A percentile compares a stretch with the other conserved stretches of the same genome.
Conservation (phyloP, 305 asterid genomes). For the Fraxinus greggii region DNA sequence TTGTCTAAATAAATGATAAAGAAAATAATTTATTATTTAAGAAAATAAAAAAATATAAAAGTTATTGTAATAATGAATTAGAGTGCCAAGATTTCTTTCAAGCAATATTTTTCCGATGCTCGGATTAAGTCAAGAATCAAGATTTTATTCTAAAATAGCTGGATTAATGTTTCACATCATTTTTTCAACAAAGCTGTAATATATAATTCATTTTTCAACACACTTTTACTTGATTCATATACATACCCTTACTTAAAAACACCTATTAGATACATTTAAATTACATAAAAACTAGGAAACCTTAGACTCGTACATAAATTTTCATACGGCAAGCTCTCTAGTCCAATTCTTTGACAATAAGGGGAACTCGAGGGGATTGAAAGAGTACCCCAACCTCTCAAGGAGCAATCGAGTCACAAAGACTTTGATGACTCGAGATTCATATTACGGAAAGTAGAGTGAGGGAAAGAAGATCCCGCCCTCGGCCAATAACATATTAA, state of each 20-base stretch:
- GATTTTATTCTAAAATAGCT: not conserved
- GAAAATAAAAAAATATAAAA: not conserved
- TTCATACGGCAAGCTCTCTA: not conserved
- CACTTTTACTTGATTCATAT: not conserved
- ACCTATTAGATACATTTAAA: not conserved
- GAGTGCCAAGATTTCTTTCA: not conserved
- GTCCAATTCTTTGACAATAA: not conserved
- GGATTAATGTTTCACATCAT: not conserved
- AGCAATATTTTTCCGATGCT: not conserved
- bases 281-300: not conserved
- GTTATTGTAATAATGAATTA: not conserved
- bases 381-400: not conserved
- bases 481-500: not conserved
- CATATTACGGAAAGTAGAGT: not conserved
- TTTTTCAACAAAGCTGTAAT: not conserved
- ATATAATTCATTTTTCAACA: not conserved
- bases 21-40: not conserved
- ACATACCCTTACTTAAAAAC: not conserved
- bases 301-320: not conserved
- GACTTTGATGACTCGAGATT: not conserved
- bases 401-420: not conserved
- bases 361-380: not conserved
- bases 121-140: not conserved
- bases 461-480: not conserved
- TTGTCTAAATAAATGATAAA: not conserved